Evolutionary conservation across 305 asterid genomes (phyloP).

Genomic region (Rubia peregrina): DNA sequence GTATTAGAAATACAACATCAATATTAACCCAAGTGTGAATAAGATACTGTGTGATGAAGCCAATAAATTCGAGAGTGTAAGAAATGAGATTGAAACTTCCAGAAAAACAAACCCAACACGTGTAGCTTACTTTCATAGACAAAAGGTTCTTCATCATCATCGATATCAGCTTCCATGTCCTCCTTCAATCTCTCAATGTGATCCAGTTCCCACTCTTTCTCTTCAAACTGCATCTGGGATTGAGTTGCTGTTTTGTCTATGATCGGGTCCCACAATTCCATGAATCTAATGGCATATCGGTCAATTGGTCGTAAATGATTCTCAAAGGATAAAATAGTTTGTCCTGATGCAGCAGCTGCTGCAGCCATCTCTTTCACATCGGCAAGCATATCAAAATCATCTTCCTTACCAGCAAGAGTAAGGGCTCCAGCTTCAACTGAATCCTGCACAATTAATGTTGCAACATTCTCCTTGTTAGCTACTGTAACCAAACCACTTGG

Average conservation of each 20-base stretch:
- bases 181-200: constrained; percentile 95
- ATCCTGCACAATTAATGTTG: constrained; percentile 27
- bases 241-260: constrained; percentile 66
- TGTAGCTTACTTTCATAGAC: constrained; percentile 81
- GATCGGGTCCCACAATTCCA: constrained; percentile 95
- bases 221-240: constrained; percentile 57
- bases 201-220: constrained; percentile 95
- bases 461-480: constrained; percentile 36
- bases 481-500: constrained; percentile 28
- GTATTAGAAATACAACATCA: background rate
- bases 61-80: background rate
- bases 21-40: background rate
- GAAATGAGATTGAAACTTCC: constrained; percentile 3
- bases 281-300: constrained; percentile 80
- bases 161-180: constrained; percentile 98
- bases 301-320: constrained; percentile 93
- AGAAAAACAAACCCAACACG: constrained; percentile 14
- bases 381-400: constrained; percentile 87
- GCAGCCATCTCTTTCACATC: constrained; percentile 98
- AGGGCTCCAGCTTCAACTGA: constrained; percentile 48
- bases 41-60: background rate
- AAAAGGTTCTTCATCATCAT: constrained; percentile 97
- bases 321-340: constrained; percentile 75
- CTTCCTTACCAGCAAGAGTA: constrained; percentile 53
- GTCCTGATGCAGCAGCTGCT: constrained; percentile 92